phyloP scores from a whole-genome alignment of 441 rosid species.

The Aleurites moluccanus region DNA sequence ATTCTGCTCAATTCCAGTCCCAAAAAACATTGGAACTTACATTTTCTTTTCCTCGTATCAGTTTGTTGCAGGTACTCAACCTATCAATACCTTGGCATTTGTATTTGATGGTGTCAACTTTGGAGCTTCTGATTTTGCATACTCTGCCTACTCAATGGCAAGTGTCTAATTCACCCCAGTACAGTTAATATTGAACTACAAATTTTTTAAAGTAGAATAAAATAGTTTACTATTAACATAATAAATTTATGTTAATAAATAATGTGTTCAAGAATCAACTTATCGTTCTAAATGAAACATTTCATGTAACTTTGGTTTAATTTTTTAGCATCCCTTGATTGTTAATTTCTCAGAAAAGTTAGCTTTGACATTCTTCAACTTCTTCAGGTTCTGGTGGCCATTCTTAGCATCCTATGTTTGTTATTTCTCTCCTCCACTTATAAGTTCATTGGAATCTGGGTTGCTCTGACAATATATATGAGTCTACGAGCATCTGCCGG shows the following conservation, averaged over 20 bases:
- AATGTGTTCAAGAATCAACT: neutral
- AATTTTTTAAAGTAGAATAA: no score
- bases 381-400: slow-evolving; percentile 63
- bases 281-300: neutral
- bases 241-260: no score
- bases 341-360: neutral
- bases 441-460: slow-evolving; percentile 88
- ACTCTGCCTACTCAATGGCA: slow-evolving; percentile 88
- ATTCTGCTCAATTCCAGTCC: neutral
- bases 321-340: neutral
- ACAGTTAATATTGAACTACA: neutral
- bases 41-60: slow-evolving; percentile 22
- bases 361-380: neutral
- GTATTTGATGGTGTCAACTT: slow-evolving; percentile 92
- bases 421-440: slow-evolving; percentile 47
- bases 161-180: slow-evolving; percentile 19
- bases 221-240: no score
- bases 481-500: slow-evolving; percentile 87
- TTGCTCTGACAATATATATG: slow-evolving; percentile 83
- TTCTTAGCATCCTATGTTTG: slow-evolving; percentile 64
- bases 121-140: slow-evolving; percentile 95
- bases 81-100: slow-evolving; percentile 84
- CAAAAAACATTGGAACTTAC: neutral
- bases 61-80: slow-evolving; percentile 92
- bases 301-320: neutral